These are phyloP conservation scores for Colletotrichum kahawae DNA, from an alignment of 2,329 filamentous ascomycete genomes.

Conservation along the genomic window DNA sequence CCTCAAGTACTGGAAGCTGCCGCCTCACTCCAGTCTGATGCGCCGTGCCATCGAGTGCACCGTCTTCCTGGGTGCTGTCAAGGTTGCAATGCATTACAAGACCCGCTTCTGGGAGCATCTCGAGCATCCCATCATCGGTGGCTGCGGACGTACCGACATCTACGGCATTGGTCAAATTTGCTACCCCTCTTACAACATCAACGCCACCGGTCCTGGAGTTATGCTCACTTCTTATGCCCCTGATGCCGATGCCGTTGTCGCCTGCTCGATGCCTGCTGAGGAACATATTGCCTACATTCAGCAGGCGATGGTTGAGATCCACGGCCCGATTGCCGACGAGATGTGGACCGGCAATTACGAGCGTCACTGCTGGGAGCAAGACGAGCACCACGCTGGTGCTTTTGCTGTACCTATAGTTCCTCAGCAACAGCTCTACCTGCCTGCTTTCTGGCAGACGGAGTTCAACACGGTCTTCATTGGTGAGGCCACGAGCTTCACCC, in stretches of 20 bases:
- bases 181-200: constrained; percentile 58
- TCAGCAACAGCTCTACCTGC: constrained; percentile 64
- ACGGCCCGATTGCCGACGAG: constrained; percentile 47
- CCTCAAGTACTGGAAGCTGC: constrained; percentile 40
- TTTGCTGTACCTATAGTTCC: constrained; percentile 57
- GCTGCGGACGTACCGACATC: constrained; percentile 54
- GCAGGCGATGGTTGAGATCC: constrained; percentile 59
- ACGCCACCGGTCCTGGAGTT: constrained; percentile 54
- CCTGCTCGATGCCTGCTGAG: constrained; percentile 47
- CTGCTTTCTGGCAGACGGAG: constrained; percentile 66
- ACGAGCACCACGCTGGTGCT: constrained; percentile 60
- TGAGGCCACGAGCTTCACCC: constrained; percentile 54
- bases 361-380: constrained; percentile 63
- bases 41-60: constrained; percentile 29
- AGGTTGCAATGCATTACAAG: constrained; percentile 60
- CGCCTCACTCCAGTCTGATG: constrained; percentile 35
- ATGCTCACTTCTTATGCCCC: constrained; percentile 53
- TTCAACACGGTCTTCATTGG: constrained; percentile 40
- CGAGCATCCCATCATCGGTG: constrained; percentile 39
- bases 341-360: constrained; percentile 63
- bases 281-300: constrained; percentile 58
- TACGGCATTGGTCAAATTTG: constrained; percentile 55
- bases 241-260: constrained; percentile 43
- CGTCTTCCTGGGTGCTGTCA: constrained; percentile 30
- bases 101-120: constrained; percentile 45